These are phyloP conservation scores for Eutypa lata DNA, from an alignment of 2,329 filamentous ascomycete genomes.

Conservation along the genomic window DNA sequence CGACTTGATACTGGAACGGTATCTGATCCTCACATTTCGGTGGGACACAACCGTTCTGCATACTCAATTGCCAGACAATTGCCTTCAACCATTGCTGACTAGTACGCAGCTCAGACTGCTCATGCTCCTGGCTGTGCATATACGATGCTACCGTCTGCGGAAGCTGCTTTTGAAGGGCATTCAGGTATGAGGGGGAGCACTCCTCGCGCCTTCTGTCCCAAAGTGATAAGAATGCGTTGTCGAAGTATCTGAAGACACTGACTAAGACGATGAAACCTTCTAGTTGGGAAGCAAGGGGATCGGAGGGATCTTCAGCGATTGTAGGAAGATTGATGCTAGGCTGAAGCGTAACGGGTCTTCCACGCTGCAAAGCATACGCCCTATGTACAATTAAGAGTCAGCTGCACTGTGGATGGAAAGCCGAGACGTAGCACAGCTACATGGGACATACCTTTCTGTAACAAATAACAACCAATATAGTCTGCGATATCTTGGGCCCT, in stretches of 20 bases:
- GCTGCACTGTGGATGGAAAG: background rate
- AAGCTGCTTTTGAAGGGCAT: slow-evolving; percentile 60
- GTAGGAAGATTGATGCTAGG: slow-evolving; percentile 65
- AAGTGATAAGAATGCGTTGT: slow-evolving; percentile 58
- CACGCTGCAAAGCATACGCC: slow-evolving; percentile 69
- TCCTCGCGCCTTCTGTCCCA: slow-evolving; percentile 65
- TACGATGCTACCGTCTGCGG: slow-evolving; percentile 51
- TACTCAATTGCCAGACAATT: slow-evolving; percentile 60
- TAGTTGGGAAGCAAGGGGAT: slow-evolving; percentile 50
- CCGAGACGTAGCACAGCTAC: too few species aligned
- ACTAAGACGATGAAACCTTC: slow-evolving; percentile 58
- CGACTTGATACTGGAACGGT: slow-evolving; percentile 61
- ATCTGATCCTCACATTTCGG: slow-evolving; percentile 49
- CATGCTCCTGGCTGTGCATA: slow-evolving; percentile 49
- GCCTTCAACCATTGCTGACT: slow-evolving; percentile 66
- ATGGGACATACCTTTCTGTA: slow-evolving; percentile 58
- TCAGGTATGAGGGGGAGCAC: slow-evolving; percentile 55
- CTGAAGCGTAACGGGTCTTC: slow-evolving; percentile 67
- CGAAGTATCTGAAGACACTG: slow-evolving; percentile 63
- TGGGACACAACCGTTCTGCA: slow-evolving; percentile 51
- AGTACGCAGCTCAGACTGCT: slow-evolving; percentile 51
- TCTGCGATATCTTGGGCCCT: slow-evolving; percentile 61
- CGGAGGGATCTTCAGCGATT: slow-evolving; percentile 57
- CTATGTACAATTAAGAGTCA: slow-evolving; percentile 30
- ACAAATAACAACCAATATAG: slow-evolving; percentile 73